Percentiles rank a stretch among this genome's conserved stretches.
Evolutionary conservation across 306 rosid species (phyloP).

Genomic region (Fragaria nilgerrensis): DNA sequence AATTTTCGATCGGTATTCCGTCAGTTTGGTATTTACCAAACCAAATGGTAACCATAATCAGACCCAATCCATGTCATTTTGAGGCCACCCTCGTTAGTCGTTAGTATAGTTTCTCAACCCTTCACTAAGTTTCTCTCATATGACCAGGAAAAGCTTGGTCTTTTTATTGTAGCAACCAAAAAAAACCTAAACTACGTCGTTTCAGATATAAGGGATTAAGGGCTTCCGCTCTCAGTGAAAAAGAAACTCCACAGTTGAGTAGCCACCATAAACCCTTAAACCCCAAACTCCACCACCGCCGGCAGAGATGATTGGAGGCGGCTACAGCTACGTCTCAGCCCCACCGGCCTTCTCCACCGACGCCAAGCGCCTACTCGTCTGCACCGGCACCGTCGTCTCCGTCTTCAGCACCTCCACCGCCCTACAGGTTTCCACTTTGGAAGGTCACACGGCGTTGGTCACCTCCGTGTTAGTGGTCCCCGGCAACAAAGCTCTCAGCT

Average conservation of each 20-base stretch:
- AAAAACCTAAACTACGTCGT: not conserved
- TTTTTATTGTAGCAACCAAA: no score
- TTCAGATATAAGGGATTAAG: not conserved
- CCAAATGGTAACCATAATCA: no score
- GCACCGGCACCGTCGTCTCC: slow-evolving; percentile 59
- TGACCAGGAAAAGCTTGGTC: no score
- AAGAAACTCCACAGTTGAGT: not conserved
- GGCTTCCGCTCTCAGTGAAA: not conserved
- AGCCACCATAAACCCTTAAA: slow-evolving; percentile 1
- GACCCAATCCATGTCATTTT: no score
- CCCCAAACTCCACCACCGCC: not conserved
- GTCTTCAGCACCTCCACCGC: slow-evolving; percentile 78
- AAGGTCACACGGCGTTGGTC: slow-evolving; percentile 69
- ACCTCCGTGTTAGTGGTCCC: slow-evolving; percentile 67
- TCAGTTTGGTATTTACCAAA: no score
- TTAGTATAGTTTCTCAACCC: no score
- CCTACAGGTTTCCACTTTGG: slow-evolving; percentile 50
- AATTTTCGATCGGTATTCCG: no score
- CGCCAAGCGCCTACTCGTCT: slow-evolving; percentile 65
- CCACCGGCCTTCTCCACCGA: slow-evolving; percentile 82
- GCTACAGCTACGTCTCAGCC: slow-evolving; percentile 61
- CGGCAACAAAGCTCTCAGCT: slow-evolving; percentile 37
- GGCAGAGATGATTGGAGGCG: slow-evolving; percentile 55
- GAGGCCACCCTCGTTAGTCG: no score
- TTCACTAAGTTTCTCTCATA: no score